Conservation (phyloP, 805 yeast species). For the Suhomyces xylopsoci region DNA sequence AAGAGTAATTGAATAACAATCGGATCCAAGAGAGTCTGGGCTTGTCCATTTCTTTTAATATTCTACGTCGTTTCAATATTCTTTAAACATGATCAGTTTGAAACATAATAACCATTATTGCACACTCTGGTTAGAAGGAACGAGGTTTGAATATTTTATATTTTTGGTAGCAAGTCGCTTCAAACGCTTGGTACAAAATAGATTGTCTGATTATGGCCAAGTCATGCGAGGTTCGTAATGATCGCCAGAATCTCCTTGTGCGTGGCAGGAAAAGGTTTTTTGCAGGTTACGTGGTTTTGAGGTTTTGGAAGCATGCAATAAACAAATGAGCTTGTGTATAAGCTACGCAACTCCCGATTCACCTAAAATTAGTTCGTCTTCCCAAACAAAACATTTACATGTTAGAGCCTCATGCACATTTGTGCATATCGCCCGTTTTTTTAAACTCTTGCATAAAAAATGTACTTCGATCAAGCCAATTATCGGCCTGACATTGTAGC, state of each 20-base stretch:
- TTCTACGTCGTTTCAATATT: background rate
- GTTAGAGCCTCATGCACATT: background rate
- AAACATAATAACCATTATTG: background rate
- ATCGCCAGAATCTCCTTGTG: background rate
- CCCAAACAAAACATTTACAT: background rate
- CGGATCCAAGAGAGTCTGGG: background rate
- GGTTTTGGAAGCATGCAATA: background rate
- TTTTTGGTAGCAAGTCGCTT: background rate
- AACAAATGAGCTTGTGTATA: background rate
- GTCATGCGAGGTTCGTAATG: background rate
- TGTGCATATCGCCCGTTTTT: background rate
- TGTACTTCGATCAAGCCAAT: background rate
- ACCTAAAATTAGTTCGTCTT: background rate
- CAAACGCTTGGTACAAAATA: background rate
- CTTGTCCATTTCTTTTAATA: background rate
- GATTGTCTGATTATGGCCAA: background rate
- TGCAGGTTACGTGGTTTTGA: background rate
- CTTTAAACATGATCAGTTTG: background rate
- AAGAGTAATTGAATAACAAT: background rate
- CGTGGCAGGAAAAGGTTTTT: background rate
- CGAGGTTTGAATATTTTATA: background rate
- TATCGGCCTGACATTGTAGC: background rate
- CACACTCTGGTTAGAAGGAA: background rate
- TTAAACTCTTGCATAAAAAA: background rate
- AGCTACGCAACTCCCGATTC: background rate